Evolutionary conservation across 345 rosid species (phyloP).

Genomic region (Eucalyptus tenuipes): DNA sequence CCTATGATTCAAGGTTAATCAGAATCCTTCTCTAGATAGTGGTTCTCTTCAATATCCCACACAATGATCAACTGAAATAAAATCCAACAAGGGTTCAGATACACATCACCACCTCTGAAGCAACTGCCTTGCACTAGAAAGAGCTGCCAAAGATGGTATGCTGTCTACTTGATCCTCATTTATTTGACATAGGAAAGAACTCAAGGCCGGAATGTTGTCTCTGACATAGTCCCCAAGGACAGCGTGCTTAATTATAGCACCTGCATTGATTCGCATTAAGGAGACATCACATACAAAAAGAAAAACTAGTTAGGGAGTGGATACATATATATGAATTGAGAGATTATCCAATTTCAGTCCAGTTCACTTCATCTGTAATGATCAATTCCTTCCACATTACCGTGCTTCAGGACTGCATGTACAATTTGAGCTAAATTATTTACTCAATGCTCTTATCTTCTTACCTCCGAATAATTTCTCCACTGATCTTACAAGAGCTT

Average conservation of each 20-base stretch:
- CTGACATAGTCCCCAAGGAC: conserved; percentile 48
- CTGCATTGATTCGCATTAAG: conserved; percentile 11
- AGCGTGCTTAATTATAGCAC: conserved; percentile 27
- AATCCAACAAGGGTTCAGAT: neutral
- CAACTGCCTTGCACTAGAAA: conserved; percentile 61
- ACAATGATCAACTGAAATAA: neutral
- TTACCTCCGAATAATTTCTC: conserved; percentile 59
- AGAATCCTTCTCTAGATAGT: neutral
- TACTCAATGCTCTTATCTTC: conserved; percentile 21
- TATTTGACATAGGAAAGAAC: conserved; percentile 39
- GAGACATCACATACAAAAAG: neutral
- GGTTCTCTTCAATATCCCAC: neutral
- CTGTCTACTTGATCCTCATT: conserved; percentile 15
- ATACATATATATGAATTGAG: neutral
- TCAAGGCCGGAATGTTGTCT: conserved; percentile 60
- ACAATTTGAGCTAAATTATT: neutral
- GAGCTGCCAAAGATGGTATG: conserved; percentile 64
- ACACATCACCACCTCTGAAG: conserved; percentile 40
- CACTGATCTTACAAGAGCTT: conserved; percentile 38
- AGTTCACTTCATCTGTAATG: neutral
- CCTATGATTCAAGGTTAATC: conserved; percentile 12
- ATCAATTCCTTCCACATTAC: neutral
- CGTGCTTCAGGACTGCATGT: neutral
- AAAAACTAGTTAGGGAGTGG: neutral
- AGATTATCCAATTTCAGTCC: neutral